Conservation (phyloP, 2,329 filamentous ascomycete genomes). For the Penicillium fuscoglaucum region DNA sequence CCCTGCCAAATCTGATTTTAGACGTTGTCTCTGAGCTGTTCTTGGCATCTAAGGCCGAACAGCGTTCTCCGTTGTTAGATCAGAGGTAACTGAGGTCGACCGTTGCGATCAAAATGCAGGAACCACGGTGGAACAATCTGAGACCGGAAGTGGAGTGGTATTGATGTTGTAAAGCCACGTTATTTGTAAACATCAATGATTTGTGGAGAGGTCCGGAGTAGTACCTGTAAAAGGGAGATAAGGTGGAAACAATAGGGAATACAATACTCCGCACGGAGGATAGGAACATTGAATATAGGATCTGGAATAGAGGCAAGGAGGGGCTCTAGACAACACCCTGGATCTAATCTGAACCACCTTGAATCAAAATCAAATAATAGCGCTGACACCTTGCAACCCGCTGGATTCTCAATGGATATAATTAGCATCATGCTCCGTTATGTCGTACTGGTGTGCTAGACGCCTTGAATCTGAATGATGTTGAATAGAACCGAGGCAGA, state of each 20-base stretch:
- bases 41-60: neutral
- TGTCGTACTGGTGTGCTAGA: neutral
- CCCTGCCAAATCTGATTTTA: neutral
- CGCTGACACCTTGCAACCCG: constrained; percentile 6
- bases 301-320: neutral
- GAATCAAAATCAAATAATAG: constrained; percentile 1
- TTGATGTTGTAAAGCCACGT: neutral
- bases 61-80: neutral
- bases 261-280: neutral
- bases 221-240: neutral
- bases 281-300: neutral
- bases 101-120: neutral
- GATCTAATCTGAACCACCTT: neutral
- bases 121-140: neutral
- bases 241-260: neutral
- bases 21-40: neutral
- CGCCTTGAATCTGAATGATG: neutral
- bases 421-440: neutral
- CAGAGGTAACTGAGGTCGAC: neutral
- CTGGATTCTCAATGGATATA: constrained; percentile 7
- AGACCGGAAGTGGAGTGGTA: constrained; percentile 1
- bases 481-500: neutral
- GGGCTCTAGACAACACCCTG: neutral
- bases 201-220: neutral
- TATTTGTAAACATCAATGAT: neutral